Conservation (phyloP, 2,329 filamentous ascomycete species). For the Verticillium nubilum region DNA sequence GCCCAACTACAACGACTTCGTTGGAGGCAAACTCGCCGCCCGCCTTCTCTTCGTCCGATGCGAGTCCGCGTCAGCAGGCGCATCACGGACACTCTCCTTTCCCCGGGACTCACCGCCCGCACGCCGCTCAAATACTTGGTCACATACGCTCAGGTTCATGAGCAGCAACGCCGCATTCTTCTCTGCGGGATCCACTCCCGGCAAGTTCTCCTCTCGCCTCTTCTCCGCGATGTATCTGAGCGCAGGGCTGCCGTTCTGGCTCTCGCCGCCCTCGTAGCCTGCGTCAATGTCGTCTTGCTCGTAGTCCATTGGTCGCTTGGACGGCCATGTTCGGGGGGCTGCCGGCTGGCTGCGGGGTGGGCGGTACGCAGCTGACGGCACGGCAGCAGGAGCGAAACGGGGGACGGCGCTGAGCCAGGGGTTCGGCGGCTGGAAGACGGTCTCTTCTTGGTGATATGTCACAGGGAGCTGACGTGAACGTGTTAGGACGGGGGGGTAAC, state of each 20-base stretch:
- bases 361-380: background rate
- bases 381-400: slow-evolving; percentile 19
- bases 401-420: slow-evolving; percentile 41
- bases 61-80: slow-evolving; percentile 16
- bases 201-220: slow-evolving; percentile 7
- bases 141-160: slow-evolving; percentile 40
- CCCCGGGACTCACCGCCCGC: background rate
- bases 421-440: slow-evolving; percentile 20
- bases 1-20: background rate
- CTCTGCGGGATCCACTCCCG: slow-evolving; percentile 24
- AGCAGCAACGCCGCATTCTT: slow-evolving; percentile 41
- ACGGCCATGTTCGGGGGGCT: slow-evolving; percentile 7
- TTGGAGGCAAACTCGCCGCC: slow-evolving; percentile 27
- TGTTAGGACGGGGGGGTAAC: background rate
- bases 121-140: slow-evolving; percentile 17
- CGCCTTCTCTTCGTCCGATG: slow-evolving; percentile 33
- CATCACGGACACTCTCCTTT: slow-evolving; percentile 10
- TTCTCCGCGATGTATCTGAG: slow-evolving; percentile 4
- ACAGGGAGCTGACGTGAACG: background rate
- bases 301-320: slow-evolving; percentile 22
- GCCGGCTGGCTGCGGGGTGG: slow-evolving; percentile 6
- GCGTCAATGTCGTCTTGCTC: slow-evolving; percentile 17
- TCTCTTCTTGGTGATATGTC: slow-evolving; percentile 9
- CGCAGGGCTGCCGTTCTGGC: slow-evolving; percentile 13
- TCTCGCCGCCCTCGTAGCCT: slow-evolving; percentile 15